Evolutionary conservation across 768 basidiomycete species (phyloP).

Genomic region (Amylocystis lapponica): DNA sequence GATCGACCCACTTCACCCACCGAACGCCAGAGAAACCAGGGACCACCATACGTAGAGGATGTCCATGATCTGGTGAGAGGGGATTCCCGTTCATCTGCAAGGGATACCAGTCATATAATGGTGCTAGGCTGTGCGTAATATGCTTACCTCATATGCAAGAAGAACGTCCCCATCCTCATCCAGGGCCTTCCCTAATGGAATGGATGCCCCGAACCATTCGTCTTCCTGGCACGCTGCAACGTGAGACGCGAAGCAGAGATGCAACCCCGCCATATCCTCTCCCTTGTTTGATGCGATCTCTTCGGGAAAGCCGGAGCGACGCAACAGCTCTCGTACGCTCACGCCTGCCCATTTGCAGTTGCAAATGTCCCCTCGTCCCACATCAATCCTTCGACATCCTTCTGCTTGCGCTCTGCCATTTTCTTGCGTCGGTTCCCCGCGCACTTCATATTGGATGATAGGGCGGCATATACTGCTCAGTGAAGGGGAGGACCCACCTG

Average conservation of each 20-base stretch:
- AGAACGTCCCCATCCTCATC: conserved; percentile 9
- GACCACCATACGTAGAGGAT: conserved; percentile 59
- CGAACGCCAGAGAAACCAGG: conserved; percentile 66
- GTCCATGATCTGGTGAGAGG: conserved; percentile 56
- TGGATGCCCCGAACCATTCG: conserved; percentile 14
- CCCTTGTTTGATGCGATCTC: conserved; percentile 13
- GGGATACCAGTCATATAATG: neutral
- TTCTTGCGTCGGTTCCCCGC: conserved; percentile 23
- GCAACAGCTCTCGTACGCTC: conserved; percentile 15
- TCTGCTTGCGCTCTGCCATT: conserved; percentile 16
- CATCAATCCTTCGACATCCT: conserved; percentile 17
- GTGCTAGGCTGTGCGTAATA: neutral
- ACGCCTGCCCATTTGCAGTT: conserved; percentile 63
- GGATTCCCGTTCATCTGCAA: conserved; percentile 59
- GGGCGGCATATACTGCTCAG: too few species aligned
- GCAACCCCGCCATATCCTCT: conserved; percentile 11
- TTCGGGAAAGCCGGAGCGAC: conserved; percentile 12
- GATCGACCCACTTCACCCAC: conserved; percentile 75
- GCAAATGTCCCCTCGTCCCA: conserved; percentile 56
- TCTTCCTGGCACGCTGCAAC: conserved; percentile 14
- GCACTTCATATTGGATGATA: conserved; percentile 19
- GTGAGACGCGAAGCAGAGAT: conserved; percentile 15
- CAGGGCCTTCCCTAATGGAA: conserved; percentile 11
- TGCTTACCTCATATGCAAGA: conserved; percentile 22
- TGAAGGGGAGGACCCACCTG: conserved; percentile 15